These are phyloP conservation scores for Yamadazyma philogaea DNA, from an alignment of 805 yeast genomes.

Conservation along the genomic window DNA sequence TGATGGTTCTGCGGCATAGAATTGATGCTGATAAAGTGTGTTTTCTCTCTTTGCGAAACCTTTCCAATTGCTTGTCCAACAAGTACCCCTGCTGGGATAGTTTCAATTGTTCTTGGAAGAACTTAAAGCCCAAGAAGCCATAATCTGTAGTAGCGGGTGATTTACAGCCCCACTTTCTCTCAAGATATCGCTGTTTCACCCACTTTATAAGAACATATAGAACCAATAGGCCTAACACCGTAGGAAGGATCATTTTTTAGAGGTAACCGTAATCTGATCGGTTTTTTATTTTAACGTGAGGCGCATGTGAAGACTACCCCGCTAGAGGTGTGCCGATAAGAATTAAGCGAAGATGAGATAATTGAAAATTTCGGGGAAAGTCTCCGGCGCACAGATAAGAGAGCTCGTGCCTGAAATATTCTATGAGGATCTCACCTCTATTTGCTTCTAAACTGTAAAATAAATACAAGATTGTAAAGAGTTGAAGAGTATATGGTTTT, in stretches of 20 bases:
- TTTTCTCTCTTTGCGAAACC: neutral
- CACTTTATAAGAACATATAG: neutral
- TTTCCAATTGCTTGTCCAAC: slow-evolving; percentile 5
- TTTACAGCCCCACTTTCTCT: slow-evolving; percentile 11
- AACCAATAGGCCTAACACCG: neutral
- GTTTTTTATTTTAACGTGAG: too few relatives aligned
- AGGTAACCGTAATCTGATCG: neutral
- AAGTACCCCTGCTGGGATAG: slow-evolving; percentile 5
- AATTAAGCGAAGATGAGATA: too few relatives aligned
- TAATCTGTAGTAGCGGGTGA: neutral
- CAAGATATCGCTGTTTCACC: neutral
- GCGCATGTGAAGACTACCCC: too few relatives aligned
- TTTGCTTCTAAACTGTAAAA: too few relatives aligned
- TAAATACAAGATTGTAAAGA: neutral
- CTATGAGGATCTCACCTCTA: too few relatives aligned
- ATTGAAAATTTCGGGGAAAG: too few relatives aligned
- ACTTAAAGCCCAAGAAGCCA: slow-evolving; percentile 5
- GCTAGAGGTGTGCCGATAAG: too few relatives aligned
- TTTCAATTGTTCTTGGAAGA: slow-evolving; percentile 1
- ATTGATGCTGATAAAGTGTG: slow-evolving; percentile 3
- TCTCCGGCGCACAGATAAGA: too few relatives aligned
- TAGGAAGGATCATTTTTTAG: neutral
- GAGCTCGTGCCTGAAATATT: too few relatives aligned
- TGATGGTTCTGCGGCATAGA: slow-evolving; percentile 14
- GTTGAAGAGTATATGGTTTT: too few relatives aligned